Evolutionary conservation across 805 yeast species (phyloP), one percentile per base, ranked within the genome.

Genomic region (Yarrowia phangngaensis): DNA sequence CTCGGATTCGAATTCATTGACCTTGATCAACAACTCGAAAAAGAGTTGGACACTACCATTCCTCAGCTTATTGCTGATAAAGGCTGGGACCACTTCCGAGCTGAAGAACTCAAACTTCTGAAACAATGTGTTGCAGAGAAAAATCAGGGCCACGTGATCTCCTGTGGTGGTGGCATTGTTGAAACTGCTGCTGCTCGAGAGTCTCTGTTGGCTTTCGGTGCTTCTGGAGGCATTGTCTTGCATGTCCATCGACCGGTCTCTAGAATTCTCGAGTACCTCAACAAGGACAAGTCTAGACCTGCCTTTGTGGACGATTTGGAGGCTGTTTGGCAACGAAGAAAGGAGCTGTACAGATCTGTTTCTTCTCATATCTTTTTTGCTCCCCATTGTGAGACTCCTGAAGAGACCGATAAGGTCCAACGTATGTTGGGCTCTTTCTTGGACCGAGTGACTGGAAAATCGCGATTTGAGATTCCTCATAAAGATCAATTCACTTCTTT

Each of bases 151-250:
- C 71, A 79, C 58, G 84, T 90, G 16, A 74, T 90, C 49, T 85
- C 97, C 0, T 85, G 96, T 41, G 99, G 99, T 24, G 99, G 99
- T 33, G 99, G 99, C 8, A 72, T 92, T 53, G 95, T 92, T 20
- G 97, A 90, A 66, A 74, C 74, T 29, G 72, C 72, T 6, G 74
- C 64, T n/a, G 79, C 94, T 4, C 76, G 97, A 58, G 71, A 71
- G 8, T 55, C 77, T 6, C 70, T 92, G 63, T 73, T 79, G 56
- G 62, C 70, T 6, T 84, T 79, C 63, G 59, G 64, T 30, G 65
- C 67, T 6, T 58, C 67, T 16, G 84, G 84, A 19, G 95, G 95
- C 29, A 74, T 84, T 55, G 97, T 92, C 9, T 70, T 92, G 50
- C 97, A 92, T 59, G 72, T 92, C 52, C 97, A 90, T 64, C 81